Evolutionary conservation across 805 yeast species (phyloP).

Genomic region (Monosporozyma solicola): DNA sequence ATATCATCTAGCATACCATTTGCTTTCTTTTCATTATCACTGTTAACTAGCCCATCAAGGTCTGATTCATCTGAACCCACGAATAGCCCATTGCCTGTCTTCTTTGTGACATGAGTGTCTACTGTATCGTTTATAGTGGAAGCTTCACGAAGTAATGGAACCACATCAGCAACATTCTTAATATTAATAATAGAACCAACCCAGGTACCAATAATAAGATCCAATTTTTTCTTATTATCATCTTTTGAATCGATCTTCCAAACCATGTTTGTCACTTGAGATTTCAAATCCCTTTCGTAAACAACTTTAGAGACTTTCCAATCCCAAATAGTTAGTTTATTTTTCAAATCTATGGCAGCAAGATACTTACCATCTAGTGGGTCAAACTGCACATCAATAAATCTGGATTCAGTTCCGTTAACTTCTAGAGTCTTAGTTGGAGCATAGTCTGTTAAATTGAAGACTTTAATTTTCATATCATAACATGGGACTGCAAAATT

Average conservation of each 20-base stretch:
- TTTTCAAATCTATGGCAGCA: constrained; percentile 50
- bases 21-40: neutral
- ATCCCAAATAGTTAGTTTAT: constrained; percentile 50
- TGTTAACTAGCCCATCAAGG: constrained; percentile 7
- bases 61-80: constrained; percentile 29
- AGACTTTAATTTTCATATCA: constrained; percentile 39
- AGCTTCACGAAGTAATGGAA: neutral
- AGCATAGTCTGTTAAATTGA: constrained; percentile 23
- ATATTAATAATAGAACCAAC: constrained; percentile 34
- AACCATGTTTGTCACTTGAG: constrained; percentile 25
- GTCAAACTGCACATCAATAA: constrained; percentile 51
- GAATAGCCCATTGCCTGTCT: constrained; percentile 16
- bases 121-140: neutral
- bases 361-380: constrained; percentile 47
- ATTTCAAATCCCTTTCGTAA: constrained; percentile 24
- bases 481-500: constrained; percentile 58
- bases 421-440: constrained; percentile 18
- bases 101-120: constrained; percentile 2
- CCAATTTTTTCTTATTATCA: constrained; percentile 13
- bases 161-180: constrained; percentile 18
- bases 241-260: constrained; percentile 26
- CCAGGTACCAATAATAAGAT: constrained; percentile 30
- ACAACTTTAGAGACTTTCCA: constrained; percentile 30
- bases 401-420: constrained; percentile 14
- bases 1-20: neutral